phyloP scores from a whole-genome alignment of 768 basidiomycete genomes.

The Termitomyces sp. region DNA sequence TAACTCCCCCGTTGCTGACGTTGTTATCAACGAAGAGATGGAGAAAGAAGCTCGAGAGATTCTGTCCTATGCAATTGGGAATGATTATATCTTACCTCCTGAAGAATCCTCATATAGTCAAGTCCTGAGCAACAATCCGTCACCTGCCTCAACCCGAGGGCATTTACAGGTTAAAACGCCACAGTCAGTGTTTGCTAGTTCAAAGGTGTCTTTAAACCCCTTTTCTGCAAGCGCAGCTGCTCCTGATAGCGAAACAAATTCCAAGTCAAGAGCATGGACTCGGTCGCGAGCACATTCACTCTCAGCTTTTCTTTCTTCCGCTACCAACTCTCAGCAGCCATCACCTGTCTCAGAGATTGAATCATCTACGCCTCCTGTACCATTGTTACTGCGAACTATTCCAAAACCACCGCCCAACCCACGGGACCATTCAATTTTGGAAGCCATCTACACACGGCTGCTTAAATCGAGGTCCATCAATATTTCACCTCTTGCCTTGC shows the following conservation, averaged over 20 bases:
- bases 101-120: background rate
- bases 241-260: background rate
- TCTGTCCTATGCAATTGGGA: conserved; percentile 9
- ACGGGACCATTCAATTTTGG: conserved; percentile 60
- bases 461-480: conserved; percentile 67
- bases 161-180: conserved; percentile 2
- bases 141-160: background rate
- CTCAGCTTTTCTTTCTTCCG: conserved; percentile 7
- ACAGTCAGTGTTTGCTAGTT: conserved; percentile 13
- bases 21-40: conserved; percentile 13
- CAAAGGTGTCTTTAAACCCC: conserved; percentile 22
- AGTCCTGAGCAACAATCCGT: background rate
- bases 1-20: conserved; percentile 15
- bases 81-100: conserved; percentile 4
- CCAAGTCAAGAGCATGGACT: background rate
- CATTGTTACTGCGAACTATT: conserved; percentile 28
- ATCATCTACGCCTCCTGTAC: background rate
- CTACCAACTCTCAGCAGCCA: background rate
- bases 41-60: conserved; percentile 15
- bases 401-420: conserved; percentile 47
- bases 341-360: background rate
- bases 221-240: conserved; percentile 14
- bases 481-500: conserved; percentile 52
- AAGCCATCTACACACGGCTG: conserved; percentile 62
- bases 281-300: conserved; percentile 15